Base-by-base conservation (phyloP, 352 stramenopile species). In the Nothophytophthora sp. region DNA sequence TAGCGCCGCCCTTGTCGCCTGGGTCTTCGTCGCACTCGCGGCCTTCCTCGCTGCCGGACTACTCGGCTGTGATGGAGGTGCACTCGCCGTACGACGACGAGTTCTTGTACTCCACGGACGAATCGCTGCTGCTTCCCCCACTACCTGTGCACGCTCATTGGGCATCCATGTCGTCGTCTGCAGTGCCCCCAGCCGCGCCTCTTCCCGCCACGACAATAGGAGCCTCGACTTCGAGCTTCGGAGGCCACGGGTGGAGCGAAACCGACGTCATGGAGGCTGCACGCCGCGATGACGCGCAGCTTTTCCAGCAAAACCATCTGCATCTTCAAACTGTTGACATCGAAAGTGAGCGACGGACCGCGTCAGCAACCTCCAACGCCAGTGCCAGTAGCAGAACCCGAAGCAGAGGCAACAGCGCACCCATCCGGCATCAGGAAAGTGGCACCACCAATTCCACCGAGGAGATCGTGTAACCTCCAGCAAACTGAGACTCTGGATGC, bases 211-310 rank as follows among this genome's bases (percentile, higher is more conserved):
- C n/a, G n/a, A n/a, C n/a, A n/a, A n/a, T n/a, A n/a, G 38, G 18
- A 16, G 46, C 49, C 7, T 70, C 60, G 23, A 22, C 32, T 6
- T 43, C 49, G 23, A 57, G 50, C 15, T 47, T 55, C 27, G 57
- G 52, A 27, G 70, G 63, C 11, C 70, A 80, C 20, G 70, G 70
- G 1, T 80, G 66, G 70, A 80, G 70, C 38, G 67, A 67, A 13
- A 42, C 63, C 6, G 60, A 70, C 37, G 40, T 55, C 8, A 35
- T 69, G 13, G 49, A 65, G 44, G 44, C 54, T 47, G 36, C 18
- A 6, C 39, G 46, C 22, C 29, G 18, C 4, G 58, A 62, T 22
- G 58, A 58, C 2, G 15, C 37, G 12, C 38, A 56, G 15, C 20
- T 60, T 20, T 59, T 65, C 37, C 68, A 64, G 20, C 53, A 73